These are phyloP conservation scores for Hypoxylon fuscum DNA, from an alignment of 495 filamentous ascomycete genomes.

Conservation along the genomic window DNA sequence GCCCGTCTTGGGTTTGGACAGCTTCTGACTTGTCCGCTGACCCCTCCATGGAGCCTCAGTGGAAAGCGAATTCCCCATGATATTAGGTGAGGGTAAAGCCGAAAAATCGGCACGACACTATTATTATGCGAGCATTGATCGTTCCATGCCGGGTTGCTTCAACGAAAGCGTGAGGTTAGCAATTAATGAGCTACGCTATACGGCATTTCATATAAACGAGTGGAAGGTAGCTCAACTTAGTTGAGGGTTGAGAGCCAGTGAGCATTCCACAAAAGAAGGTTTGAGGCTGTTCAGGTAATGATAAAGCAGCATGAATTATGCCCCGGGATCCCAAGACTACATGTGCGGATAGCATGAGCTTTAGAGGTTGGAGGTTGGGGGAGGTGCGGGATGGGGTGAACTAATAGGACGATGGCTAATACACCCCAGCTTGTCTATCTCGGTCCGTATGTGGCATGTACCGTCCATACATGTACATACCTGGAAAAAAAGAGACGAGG, in stretches of 20 bases:
- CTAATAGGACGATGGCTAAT: constrained; percentile 22
- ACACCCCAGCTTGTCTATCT: constrained; percentile 20
- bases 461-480: not conserved
- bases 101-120: constrained; percentile 40
- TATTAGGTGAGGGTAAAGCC: constrained; percentile 32
- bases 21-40: constrained; percentile 50
- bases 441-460: constrained; percentile 24
- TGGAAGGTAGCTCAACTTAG: not conserved
- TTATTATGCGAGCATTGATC: constrained; percentile 52
- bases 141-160: constrained; percentile 52
- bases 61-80: constrained; percentile 60
- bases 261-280: constrained; percentile 7
- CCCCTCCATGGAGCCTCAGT: constrained; percentile 49
- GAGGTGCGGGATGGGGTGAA: constrained; percentile 23
- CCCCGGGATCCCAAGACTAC: constrained; percentile 19
- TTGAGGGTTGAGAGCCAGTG: not conserved
- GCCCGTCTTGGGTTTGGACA: constrained; percentile 59
- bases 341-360: constrained; percentile 19
- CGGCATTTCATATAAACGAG: constrained; percentile 18
- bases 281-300: constrained; percentile 17
- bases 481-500: constrained; percentile 4
- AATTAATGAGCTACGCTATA: constrained; percentile 13
- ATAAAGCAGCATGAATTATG: constrained; percentile 30
- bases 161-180: constrained; percentile 26
- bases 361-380: constrained; percentile 24